Base-by-base conservation (phyloP, 352 stramenopile genomes). In the Phytophthora sp. region DNA sequence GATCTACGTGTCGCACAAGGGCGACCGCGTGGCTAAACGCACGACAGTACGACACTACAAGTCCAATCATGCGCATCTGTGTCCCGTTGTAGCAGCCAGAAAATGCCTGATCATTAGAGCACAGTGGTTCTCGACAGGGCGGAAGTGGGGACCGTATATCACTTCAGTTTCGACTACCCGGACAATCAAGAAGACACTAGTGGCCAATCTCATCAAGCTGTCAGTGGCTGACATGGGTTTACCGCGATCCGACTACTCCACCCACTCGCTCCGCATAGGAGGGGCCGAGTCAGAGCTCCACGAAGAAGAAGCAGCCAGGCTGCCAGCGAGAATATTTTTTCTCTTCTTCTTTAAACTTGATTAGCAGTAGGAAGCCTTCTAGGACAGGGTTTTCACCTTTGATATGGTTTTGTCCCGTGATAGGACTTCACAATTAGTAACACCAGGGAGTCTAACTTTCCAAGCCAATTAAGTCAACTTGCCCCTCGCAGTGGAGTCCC, bases 11-110 rank as follows among this genome's bases (percentile, higher is more conserved):
- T 67, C 59, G 0, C 59, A 61, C 49, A n/a, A n/a, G n/a, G n/a
- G n/a, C n/a, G n/a, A n/a, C n/a, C n/a, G n/a, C n/a, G n/a, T n/a
- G 51, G 45, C 2, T 20, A 36, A 55, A 23, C 29, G 39, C 1
- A 18, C 41, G 0, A 59, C 30, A 6, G 36, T 72, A 1, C 47
- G 63, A 1, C 58, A 73, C 38, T 67, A 69, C 49, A 38, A 12
- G 8, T 72, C 49, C 0, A 13, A 57, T 3, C 21, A 69, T n/a
- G 1, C 2, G 7, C 13, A 13, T 1, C 38, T 67, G 3, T 76
- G 68, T 23, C 68, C 63, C 13, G 57, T 76, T 1, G 3, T 4
- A 9, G 58, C 68, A 44, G 42, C 63, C 0, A 51, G 54, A 18
- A 12, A 57, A 6, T 72, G 62, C 29, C 50, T 76, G 13, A n/a